Percentiles rank a stretch among this genome's conserved stretches.
These are phyloP conservation scores for Zasmidium angulare DNA, from an alignment of 2,329 filamentous ascomycete genomes.

Conservation along the genomic window DNA sequence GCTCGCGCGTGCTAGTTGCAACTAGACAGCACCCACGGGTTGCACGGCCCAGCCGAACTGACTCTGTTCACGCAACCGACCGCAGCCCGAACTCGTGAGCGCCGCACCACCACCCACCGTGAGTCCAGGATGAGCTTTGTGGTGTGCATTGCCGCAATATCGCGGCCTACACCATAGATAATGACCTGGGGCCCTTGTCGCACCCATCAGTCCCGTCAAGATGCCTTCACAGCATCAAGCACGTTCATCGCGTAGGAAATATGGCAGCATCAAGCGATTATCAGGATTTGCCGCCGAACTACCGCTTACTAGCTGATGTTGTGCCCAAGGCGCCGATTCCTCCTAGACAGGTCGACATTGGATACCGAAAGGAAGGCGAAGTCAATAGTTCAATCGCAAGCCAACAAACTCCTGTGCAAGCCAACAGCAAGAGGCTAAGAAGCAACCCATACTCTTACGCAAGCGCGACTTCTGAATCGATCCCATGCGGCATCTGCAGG, in stretches of 20 bases:
- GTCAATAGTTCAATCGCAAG: not conserved
- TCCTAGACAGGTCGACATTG: no score
- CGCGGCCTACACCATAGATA: not conserved
- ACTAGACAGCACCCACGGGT: not conserved
- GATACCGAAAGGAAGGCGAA: not conserved
- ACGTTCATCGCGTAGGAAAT: no score
- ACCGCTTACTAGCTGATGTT: no score
- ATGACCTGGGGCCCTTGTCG: not conserved
- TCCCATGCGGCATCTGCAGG: constrained; percentile 10
- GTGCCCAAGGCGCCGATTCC: no score
- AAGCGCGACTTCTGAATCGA: not conserved
- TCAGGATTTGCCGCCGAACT: no score
- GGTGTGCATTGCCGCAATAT: not conserved
- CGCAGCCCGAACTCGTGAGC: not conserved
- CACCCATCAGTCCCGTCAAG: not conserved
- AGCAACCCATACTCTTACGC: not conserved
- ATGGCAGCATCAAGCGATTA: no score
- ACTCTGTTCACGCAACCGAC: not conserved
- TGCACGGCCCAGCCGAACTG: not conserved
- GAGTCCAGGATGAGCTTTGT: not conserved
- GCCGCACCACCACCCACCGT: not conserved
- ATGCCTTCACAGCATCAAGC: no score
- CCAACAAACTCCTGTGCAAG: not conserved
- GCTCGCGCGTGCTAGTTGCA: not conserved
- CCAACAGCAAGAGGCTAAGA: not conserved